Conservation (phyloP, 1,284 basidiomycete species). For the Rhodotorula mucilaginosa region DNA sequence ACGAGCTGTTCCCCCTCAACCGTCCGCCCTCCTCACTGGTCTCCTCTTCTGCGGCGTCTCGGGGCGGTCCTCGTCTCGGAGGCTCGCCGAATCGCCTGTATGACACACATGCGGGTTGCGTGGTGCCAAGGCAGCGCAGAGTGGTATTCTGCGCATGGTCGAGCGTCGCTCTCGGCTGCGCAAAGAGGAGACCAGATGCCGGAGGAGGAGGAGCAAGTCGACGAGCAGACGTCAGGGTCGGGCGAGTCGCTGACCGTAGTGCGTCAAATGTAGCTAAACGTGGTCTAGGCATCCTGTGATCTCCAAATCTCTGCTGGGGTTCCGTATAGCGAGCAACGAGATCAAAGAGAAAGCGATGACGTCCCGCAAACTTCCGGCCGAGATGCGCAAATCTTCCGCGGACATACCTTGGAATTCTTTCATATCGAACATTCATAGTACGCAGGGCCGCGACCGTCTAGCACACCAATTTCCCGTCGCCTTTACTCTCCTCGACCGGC, state of each 20-base stretch:
- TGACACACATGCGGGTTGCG: neutral
- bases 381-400: neutral
- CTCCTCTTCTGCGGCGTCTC: neutral
- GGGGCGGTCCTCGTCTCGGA: neutral
- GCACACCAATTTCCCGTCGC: conserved; percentile 36
- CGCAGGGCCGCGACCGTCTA: neutral
- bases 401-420: no score
- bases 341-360: neutral
- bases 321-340: neutral
- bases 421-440: neutral
- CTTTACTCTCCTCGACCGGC: conserved; percentile 17
- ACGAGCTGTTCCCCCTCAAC: neutral
- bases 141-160: no score
- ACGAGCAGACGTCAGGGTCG: neutral
- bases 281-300: neutral
- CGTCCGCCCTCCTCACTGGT: neutral
- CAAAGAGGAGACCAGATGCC: neutral
- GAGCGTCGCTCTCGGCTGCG: neutral
- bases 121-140: neutral
- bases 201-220: neutral
- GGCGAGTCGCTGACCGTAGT: neutral
- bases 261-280: neutral
- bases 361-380: neutral
- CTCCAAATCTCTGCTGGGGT: neutral
- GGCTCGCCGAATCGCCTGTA: conserved; percentile 26